Evolutionary conservation across 2,329 filamentous ascomycete species (phyloP).

Genomic region (Thelonectria rubi): DNA sequence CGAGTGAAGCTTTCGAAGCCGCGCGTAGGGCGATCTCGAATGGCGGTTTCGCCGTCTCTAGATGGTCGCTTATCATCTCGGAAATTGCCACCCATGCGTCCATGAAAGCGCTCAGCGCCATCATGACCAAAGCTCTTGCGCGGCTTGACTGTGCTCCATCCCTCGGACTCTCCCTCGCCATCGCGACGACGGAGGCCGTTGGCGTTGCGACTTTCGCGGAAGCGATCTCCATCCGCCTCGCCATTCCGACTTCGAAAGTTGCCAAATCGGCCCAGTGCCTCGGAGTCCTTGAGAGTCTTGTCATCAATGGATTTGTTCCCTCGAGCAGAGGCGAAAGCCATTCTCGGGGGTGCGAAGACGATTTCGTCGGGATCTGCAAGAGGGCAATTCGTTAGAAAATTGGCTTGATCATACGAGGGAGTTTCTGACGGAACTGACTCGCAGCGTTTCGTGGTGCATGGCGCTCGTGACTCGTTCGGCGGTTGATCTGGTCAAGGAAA

Average conservation of each 20-base stretch:
- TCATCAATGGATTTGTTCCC: slow-evolving; percentile 63
- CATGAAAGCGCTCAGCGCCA: slow-evolving; percentile 75
- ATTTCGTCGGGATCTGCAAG: slow-evolving; percentile 77
- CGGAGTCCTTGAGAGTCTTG: slow-evolving; percentile 61
- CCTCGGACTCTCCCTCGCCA: slow-evolving; percentile 70
- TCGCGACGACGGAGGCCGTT: slow-evolving; percentile 63
- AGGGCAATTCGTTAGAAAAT: slow-evolving; percentile 28
- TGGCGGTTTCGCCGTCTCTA: slow-evolving; percentile 64
- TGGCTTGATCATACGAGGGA: neutral
- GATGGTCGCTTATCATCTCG: slow-evolving; percentile 55
- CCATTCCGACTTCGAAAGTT: slow-evolving; percentile 61
- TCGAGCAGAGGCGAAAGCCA: slow-evolving; percentile 81
- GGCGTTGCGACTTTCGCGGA: slow-evolving; percentile 59
- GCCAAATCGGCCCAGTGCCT: slow-evolving; percentile 66
- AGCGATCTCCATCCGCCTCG: slow-evolving; percentile 61
- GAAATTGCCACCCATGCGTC: slow-evolving; percentile 66
- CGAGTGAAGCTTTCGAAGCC: slow-evolving; percentile 60
- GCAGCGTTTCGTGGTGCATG: slow-evolving; percentile 64
- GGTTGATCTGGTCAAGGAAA: slow-evolving; percentile 59
- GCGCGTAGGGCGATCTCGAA: slow-evolving; percentile 57
- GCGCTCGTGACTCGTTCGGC: slow-evolving; percentile 62
- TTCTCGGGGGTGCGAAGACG: slow-evolving; percentile 84
- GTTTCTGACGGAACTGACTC: slow-evolving; percentile 55
- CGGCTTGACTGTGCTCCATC: slow-evolving; percentile 78
- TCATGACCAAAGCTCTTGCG: slow-evolving; percentile 78